These are phyloP conservation scores for Globisporangium okanoganense DNA, from an alignment of 352 stramenopile genomes.

Conservation along the genomic window DNA sequence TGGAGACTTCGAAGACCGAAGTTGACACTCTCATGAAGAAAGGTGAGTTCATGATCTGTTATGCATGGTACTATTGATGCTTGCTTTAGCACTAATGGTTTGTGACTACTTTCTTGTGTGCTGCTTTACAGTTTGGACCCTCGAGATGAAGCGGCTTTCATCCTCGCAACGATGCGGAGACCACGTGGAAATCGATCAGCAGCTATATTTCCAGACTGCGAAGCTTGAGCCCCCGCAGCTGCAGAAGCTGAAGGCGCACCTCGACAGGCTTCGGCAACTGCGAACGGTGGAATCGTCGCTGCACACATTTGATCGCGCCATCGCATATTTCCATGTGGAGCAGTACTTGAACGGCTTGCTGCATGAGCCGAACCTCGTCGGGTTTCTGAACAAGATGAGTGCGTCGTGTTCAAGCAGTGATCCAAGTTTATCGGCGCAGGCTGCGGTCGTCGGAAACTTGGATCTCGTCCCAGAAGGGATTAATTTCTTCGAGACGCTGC, in stretches of 20 bases:
- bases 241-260: conserved; percentile 57
- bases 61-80: neutral
- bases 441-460: conserved; percentile 30
- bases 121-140: conserved; percentile 38
- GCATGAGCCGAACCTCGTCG: conserved; percentile 61
- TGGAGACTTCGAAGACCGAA: conserved; percentile 60
- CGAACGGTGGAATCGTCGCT: conserved; percentile 74
- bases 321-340: conserved; percentile 81
- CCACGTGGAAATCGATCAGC: conserved; percentile 50
- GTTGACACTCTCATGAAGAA: conserved; percentile 67
- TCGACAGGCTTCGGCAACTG: conserved; percentile 69
- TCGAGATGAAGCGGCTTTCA: conserved; percentile 58
- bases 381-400: conserved; percentile 74
- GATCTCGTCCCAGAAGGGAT: conserved; percentile 53
- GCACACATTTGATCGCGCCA: conserved; percentile 75
- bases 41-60: conserved; percentile 30
- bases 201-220: conserved; percentile 67
- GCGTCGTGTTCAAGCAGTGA: conserved; percentile 29
- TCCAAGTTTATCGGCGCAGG: conserved; percentile 10
- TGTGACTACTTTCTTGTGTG: neutral
- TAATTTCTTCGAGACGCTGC: conserved; percentile 70
- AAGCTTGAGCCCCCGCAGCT: conserved; percentile 62
- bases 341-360: conserved; percentile 78
- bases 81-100: neutral
- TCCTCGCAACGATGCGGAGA: conserved; percentile 53